phyloP scores from a whole-genome alignment of 2,329 filamentous ascomycete species.

The Pestalotiopsis sp. region DNA sequence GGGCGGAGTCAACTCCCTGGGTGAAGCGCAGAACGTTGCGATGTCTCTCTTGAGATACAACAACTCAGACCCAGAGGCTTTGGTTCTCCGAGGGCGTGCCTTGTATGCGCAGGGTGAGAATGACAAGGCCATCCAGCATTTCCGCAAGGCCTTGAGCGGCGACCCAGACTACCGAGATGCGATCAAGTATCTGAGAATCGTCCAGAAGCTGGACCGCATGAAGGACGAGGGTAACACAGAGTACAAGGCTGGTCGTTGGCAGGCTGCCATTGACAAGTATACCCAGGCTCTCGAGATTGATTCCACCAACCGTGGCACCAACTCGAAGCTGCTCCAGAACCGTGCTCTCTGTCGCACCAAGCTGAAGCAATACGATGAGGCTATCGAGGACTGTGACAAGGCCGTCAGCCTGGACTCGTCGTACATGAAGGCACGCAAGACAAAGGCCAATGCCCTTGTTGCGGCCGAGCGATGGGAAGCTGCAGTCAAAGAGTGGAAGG shows the following conservation, averaged over 20 bases:
- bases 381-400: slow-evolving; percentile 82
- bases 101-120: slow-evolving; percentile 93
- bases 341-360: slow-evolving; percentile 81
- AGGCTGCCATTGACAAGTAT: slow-evolving; percentile 82
- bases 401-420: slow-evolving; percentile 79
- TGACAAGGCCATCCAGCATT: slow-evolving; percentile 89
- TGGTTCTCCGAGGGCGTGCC: slow-evolving; percentile 84
- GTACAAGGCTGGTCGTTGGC: slow-evolving; percentile 83
- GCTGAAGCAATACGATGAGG: slow-evolving; percentile 80
- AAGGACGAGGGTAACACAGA: slow-evolving; percentile 91
- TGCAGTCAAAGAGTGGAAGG: slow-evolving; percentile 85
- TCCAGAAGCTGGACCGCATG: slow-evolving; percentile 88
- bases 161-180: slow-evolving; percentile 91
- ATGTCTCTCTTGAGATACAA: slow-evolving; percentile 85
- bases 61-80: slow-evolving; percentile 87
- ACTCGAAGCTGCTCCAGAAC: slow-evolving; percentile 94
- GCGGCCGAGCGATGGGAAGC: slow-evolving; percentile 90
- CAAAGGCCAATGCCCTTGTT: slow-evolving; percentile 86
- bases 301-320: slow-evolving; percentile 84
- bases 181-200: slow-evolving; percentile 82
- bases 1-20: slow-evolving; percentile 83
- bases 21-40: slow-evolving; percentile 89
- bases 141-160: slow-evolving; percentile 83
- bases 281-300: slow-evolving; percentile 81
- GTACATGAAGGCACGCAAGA: slow-evolving; percentile 91